Evolutionary conservation across 1,284 basidiomycete genomes (phyloP).

Genomic region (Sanguinoderma infundibulare): DNA sequence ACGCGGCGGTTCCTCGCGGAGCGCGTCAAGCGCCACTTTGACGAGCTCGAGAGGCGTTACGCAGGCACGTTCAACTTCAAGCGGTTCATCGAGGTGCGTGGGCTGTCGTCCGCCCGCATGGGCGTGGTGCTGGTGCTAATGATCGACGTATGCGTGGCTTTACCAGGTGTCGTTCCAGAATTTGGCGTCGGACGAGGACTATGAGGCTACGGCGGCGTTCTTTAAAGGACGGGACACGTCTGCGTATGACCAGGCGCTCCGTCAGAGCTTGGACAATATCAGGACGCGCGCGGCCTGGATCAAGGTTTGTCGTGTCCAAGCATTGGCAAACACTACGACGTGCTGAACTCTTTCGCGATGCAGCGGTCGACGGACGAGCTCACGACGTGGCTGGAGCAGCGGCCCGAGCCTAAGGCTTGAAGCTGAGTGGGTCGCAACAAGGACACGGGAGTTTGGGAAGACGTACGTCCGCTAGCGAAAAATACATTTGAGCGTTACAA

Average conservation of each 20-base stretch:
- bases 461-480: too few relatives aligned
- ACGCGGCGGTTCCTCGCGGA: conserved; percentile 45
- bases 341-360: background rate
- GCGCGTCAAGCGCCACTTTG: conserved; percentile 63
- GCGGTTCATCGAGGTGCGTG: conserved; percentile 13
- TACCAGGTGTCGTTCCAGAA: conserved; percentile 58
- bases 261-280: conserved; percentile 10
- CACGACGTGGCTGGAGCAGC: conserved; percentile 4
- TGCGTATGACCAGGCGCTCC: conserved; percentile 3
- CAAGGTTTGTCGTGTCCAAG: conserved; percentile 1
- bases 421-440: too few relatives aligned
- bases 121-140: too few relatives aligned
- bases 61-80: conserved; percentile 62
- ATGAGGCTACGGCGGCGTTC: conserved; percentile 66
- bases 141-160: background rate
- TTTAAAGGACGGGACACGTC: conserved; percentile 47
- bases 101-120: too few relatives aligned
- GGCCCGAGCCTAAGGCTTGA: background rate
- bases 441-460: too few relatives aligned
- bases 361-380: conserved; percentile 11
- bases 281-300: conserved; percentile 10
- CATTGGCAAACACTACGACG: background rate
- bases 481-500: too few relatives aligned
- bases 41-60: conserved; percentile 73
- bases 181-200: conserved; percentile 76